Base-by-base conservation (phyloP, 164 flowering plant species). In the Piper betle region DNA sequence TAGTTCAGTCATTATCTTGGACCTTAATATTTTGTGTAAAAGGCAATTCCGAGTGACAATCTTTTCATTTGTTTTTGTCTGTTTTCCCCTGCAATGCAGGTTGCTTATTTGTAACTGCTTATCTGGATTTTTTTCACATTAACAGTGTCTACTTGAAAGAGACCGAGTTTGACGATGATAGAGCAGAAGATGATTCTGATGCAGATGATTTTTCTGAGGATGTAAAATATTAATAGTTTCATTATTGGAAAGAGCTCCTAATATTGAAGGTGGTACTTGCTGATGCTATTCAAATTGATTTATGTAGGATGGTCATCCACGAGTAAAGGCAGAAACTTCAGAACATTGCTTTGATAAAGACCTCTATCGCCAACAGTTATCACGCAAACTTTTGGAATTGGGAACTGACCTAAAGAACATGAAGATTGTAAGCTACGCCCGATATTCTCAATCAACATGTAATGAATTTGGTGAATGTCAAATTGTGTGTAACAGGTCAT, bases 391-490 rank as follows among this genome's bases (percentile, higher is more conserved):
- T 10, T 61, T 67, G 57, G 70, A 64, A 55, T 57, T 78, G 63
- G 84, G 77, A 73, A 65, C 57, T 19, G 75, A 78, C 59, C 66
- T 77, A 13, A 63, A 68, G 40, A 77, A 79, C 38, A 75, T 73
- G 55, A 83, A 75, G 71, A 46, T 38, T 69, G 85, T 82, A 20
- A 66, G 75, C 62, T 52, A 37, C 41, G 55, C 33, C 33, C 2
- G 33, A 16, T 55, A 53, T 4, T 55, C 39, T 4, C 60, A 39
- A 42, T 74, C n/a, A n/a, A 58, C 16, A 17, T 12, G 60, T 17
- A 13, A 17, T 58, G 3, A 7, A 8, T 17, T 55, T 25, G 2
- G 19, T 7, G 6, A 55, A 20, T 42, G 9, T 6, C 13, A 3
- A 4, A 52, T 52, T 52, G 39, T 6, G 42, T 37, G 16, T 63